Base-by-base conservation (phyloP, 2,329 filamentous ascomycete species). In the Juglanconis oblonga region DNA sequence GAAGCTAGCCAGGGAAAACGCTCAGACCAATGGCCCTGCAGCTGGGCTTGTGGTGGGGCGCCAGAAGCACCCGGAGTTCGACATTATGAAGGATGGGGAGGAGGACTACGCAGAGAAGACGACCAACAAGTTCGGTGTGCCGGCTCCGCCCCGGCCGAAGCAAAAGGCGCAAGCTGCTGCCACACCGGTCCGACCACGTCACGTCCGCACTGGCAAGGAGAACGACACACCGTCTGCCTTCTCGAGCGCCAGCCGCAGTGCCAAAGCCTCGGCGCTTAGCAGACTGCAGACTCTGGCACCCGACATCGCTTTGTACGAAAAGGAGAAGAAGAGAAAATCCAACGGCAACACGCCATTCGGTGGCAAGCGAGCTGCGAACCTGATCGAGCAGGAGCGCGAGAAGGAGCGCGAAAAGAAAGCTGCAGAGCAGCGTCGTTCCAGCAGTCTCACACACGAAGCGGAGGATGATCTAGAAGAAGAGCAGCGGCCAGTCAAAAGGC, bases 301-400 rank as follows among this genome's bases (percentile, higher is more conserved):
- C 0, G 95, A 99, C 70, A 92, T 98, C 69, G 89, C 88, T 2
- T 78, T 96, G 36, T 99, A 95, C 69, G 90, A 98, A 70, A 97
- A 95, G 71, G 95, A 99, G 76, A 92, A 85, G 78, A 97, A 96
- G 77, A 87, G 95, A 24, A 74, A 77, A 6, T 69, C 71, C 63
- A 85, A 81, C 64, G 78, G 71, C 3, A 73, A 74, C 35, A 76
- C 75, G 2, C 78, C 81, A 0, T 88, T 85, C 80, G 86, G 86
- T 31, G 86, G 86, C 29, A 87, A 86, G 68, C 79, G 85, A 53
- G 86, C 86, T 1, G 81, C 84, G 2, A 82, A 87, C 57, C 73
- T 78, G 60, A 77, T 83, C 17, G 85, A 88, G 58, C 82, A 80
- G 67, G 75, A 80, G 55, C 71, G 71, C 47, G 70, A 73, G 50